Conservation (phyloP, 2,329 filamentous ascomycete genomes). For the Talaromyces pinophilus region DNA sequence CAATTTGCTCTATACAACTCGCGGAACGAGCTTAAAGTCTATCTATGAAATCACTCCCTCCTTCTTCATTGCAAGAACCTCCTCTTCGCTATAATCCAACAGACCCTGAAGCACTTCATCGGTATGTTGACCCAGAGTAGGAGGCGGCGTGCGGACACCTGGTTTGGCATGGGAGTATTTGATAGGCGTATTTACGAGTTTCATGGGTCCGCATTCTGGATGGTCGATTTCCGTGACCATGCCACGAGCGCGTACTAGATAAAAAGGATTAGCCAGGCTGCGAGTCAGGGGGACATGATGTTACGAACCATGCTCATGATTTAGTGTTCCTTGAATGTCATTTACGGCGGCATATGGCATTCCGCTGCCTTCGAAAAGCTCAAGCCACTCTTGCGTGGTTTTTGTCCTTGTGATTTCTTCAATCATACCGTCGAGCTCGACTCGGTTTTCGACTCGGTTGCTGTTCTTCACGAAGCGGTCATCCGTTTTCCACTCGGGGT, state of each 20-base stretch:
- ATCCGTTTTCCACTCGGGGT: constrained; percentile 61
- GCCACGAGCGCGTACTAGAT: constrained; percentile 65
- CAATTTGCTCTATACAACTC: background rate
- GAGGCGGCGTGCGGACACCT: constrained; percentile 73
- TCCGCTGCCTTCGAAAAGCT: constrained; percentile 81
- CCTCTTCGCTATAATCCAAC: constrained; percentile 59
- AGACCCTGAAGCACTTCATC: constrained; percentile 69
- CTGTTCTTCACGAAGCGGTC: constrained; percentile 60
- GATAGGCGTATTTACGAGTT: constrained; percentile 89
- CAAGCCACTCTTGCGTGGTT: constrained; percentile 86
- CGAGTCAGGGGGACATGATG: background rate
- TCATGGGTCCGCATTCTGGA: constrained; percentile 76
- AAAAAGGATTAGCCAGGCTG: background rate
- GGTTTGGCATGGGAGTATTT: constrained; percentile 87
- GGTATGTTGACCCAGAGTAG: constrained; percentile 84
- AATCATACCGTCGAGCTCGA: constrained; percentile 74
- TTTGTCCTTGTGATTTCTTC: constrained; percentile 71
- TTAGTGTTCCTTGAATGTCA: constrained; percentile 80
- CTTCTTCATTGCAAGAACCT: constrained; percentile 64
- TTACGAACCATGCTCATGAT: constrained; percentile 74
- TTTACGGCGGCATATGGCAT: constrained; percentile 96
- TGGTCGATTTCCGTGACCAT: constrained; percentile 93
- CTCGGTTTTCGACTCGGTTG: constrained; percentile 65
- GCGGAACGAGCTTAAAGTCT: background rate
- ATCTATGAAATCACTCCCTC: constrained; percentile 65